A percentile compares a stretch with the other conserved stretches of the same genome.
Evolutionary conservation across 306 rosid species (phyloP).

Genomic region (Rosa lucieae): DNA sequence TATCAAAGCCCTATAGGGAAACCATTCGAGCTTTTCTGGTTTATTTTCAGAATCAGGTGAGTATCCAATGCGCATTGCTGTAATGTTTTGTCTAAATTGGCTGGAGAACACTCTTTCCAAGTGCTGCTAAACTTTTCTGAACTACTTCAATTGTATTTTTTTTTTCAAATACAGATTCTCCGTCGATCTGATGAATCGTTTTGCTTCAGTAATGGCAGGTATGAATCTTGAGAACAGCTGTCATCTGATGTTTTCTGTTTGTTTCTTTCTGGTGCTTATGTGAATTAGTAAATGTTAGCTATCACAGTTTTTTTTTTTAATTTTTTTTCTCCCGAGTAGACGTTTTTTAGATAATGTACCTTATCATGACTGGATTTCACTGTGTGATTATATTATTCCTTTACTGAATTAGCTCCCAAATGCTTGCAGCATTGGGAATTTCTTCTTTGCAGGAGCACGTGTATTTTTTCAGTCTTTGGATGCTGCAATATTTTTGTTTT

Average conservation of each 20-base stretch:
- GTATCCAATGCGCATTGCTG: too few species aligned
- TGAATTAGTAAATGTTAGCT: neutral
- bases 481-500: conserved; percentile 95
- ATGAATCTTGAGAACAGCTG: neutral
- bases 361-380: neutral
- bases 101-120: too few species aligned
- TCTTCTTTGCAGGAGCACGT: conserved; percentile 98
- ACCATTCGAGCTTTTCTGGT: too few species aligned
- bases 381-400: neutral
- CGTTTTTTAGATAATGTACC: neutral
- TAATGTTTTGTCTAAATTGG: too few species aligned
- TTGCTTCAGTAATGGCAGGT: conserved; percentile 98
- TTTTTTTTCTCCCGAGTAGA: neutral
- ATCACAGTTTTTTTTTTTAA: neutral
- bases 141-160: neutral
- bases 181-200: conserved; percentile 67
- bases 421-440: conserved; percentile 88
- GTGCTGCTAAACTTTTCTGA: neutral
- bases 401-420: conserved; percentile 37
- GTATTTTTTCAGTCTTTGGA: conserved; percentile 90
- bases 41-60: too few species aligned
- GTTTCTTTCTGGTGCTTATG: conserved; percentile 10
- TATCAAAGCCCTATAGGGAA: too few species aligned
- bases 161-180: conserved; percentile 63
- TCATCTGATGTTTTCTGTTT: conserved; percentile 12